These are phyloP conservation scores for Tephrocybe sp. DNA, from an alignment of 768 basidiomycete genomes.

Conservation along the genomic window DNA sequence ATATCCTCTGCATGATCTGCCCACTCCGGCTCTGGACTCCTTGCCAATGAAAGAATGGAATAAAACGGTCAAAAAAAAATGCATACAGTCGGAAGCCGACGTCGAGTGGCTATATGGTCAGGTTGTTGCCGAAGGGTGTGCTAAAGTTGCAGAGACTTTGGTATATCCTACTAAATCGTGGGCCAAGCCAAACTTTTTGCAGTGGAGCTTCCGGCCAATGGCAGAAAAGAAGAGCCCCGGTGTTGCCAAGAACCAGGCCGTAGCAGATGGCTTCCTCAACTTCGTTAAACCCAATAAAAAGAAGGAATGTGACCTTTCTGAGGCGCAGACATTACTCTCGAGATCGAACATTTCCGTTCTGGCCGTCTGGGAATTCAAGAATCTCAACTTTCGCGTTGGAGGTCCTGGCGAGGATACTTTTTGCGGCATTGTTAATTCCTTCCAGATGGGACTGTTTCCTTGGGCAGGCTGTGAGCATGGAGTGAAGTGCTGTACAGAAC, in stretches of 20 bases:
- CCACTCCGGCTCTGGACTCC: no score
- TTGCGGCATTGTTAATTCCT: background rate
- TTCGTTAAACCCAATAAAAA: background rate
- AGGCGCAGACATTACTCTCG: background rate
- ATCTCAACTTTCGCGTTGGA: background rate
- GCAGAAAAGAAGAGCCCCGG: background rate
- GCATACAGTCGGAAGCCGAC: background rate
- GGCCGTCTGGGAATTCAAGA: conserved; percentile 6
- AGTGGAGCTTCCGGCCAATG: background rate
- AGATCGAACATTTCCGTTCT: background rate
- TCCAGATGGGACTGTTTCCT: background rate
- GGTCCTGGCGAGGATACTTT: background rate
- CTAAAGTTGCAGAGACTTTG: background rate
- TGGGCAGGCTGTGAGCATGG: conserved; percentile 5
- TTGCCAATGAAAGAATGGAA: no score
- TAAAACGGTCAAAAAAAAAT: no score
- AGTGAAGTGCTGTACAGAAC: background rate
- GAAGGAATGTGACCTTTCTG: background rate
- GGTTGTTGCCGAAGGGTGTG: background rate
- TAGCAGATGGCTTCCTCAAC: background rate
- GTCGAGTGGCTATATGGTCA: background rate
- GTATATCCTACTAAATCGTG: background rate
- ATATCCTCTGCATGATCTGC: no score
- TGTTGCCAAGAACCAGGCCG: background rate
- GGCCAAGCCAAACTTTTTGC: background rate